phyloP scores from a whole-genome alignment of 345 rosid genomes.

The Eucalyptus pumila region DNA sequence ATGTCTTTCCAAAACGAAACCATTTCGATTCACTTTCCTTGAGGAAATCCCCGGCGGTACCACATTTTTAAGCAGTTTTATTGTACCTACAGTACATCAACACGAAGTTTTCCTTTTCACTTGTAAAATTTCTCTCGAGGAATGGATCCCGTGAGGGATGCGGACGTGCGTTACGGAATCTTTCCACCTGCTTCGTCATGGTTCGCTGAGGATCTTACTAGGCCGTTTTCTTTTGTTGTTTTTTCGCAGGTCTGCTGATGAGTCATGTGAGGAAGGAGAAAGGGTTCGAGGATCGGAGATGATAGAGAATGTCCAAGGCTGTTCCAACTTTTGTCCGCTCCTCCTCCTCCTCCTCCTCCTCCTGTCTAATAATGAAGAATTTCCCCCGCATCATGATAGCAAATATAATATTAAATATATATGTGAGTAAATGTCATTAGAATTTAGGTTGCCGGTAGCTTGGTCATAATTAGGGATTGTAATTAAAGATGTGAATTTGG shows the following conservation, averaged over 20 bases:
- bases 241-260: constrained; percentile 32
- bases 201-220: not conserved
- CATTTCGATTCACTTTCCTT: not conserved
- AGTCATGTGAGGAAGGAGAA: constrained; percentile 36
- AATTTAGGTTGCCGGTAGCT: not conserved
- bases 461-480: not conserved
- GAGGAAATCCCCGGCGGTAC: not conserved
- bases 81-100: not conserved
- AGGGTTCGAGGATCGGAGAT: constrained; percentile 32
- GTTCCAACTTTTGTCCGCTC: constrained; percentile 1
- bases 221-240: not conserved
- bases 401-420: not conserved
- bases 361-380: not conserved
- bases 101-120: not conserved
- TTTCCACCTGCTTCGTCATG: not conserved
- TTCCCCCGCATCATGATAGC: not conserved
- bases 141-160: not conserved
- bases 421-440: not conserved
- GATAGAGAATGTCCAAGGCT: constrained; percentile 12
- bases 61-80: not conserved
- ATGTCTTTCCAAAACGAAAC: not conserved
- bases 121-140: not conserved
- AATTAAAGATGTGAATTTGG: not conserved
- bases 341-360: not conserved
- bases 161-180: not conserved